These are phyloP conservation scores for Cladobotryum mycophilum DNA, from an alignment of 2,329 filamentous ascomycete species.

Conservation along the genomic window DNA sequence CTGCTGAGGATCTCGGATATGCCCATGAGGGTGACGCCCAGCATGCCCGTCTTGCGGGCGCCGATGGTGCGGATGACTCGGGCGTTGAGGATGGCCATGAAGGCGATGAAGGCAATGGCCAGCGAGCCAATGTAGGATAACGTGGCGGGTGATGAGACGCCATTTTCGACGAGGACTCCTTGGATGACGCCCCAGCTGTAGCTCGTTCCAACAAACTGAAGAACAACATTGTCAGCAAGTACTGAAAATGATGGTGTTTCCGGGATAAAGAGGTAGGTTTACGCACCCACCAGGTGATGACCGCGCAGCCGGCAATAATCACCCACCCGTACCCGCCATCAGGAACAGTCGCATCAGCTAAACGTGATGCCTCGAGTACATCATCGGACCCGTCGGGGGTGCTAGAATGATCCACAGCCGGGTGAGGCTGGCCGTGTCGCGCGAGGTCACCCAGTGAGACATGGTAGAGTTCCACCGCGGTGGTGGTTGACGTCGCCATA, in stretches of 20 bases:
- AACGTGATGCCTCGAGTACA: conserved; percentile 8
- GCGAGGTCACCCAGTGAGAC: neutral
- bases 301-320: conserved; percentile 19
- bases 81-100: conserved; percentile 46
- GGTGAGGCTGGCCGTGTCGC: conserved; percentile 1
- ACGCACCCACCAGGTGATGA: conserved; percentile 34
- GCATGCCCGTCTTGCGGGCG: conserved; percentile 35
- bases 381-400: neutral
- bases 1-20: conserved; percentile 33
- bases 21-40: conserved; percentile 46
- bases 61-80: conserved; percentile 45
- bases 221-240: no score
- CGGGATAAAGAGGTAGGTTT: neutral
- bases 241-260: neutral
- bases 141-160: conserved; percentile 42
- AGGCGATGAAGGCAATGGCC: conserved; percentile 41
- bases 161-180: conserved; percentile 44
- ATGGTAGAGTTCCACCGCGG: conserved; percentile 5
- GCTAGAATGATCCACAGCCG: neutral
- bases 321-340: conserved; percentile 26
- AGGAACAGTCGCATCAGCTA: conserved; percentile 12
- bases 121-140: conserved; percentile 54
- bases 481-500: conserved; percentile 4
- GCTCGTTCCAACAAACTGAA: conserved; percentile 42
- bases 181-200: conserved; percentile 59